phyloP scores from a whole-genome alignment of 371 early-diverging fungal species.

The Mortierella sp. region DNA sequence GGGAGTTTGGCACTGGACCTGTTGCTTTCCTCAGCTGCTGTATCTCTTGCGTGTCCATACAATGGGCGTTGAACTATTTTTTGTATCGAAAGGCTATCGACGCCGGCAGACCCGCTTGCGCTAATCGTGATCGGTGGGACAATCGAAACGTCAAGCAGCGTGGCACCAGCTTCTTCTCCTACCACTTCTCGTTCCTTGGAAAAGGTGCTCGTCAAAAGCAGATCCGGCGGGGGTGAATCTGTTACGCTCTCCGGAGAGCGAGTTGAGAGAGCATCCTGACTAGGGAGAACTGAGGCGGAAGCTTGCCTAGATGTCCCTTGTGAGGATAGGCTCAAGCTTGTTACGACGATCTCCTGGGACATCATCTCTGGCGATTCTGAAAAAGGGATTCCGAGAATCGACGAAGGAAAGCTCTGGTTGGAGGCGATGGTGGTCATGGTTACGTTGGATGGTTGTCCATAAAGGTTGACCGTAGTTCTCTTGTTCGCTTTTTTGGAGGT shows the following conservation, averaged over 20 bases:
- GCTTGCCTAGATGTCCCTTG: neutral
- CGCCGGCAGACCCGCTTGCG: neutral
- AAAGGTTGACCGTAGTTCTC: too few species aligned
- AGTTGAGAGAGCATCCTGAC: neutral
- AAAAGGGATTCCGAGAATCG: conserved; percentile 38
- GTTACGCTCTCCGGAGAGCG: neutral
- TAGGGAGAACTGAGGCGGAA: neutral
- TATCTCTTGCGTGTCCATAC: too few species aligned
- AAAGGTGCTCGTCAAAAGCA: conserved; percentile 12
- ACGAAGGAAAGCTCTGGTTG: conserved; percentile 32
- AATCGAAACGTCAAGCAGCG: conserved; percentile 17
- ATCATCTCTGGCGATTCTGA: conserved; percentile 51
- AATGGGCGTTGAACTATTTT: neutral
- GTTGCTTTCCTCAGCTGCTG: neutral
- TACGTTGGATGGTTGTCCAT: conserved; percentile 10
- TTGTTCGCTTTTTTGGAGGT: too few species aligned
- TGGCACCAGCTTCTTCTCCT: neutral
- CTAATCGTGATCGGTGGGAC: conserved; percentile 14
- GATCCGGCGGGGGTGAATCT: neutral
- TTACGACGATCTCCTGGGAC: conserved; percentile 5
- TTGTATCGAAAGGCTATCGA: neutral
- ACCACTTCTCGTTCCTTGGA: too few species aligned
- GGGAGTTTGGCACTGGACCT: neutral
- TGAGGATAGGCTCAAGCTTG: neutral
- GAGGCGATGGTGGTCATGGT: conserved; percentile 26